A percentile compares a stretch with the other conserved stretches of the same genome.
Conservation (phyloP, 768 basidiomycete species). For the Phaeolepiota aurea region DNA sequence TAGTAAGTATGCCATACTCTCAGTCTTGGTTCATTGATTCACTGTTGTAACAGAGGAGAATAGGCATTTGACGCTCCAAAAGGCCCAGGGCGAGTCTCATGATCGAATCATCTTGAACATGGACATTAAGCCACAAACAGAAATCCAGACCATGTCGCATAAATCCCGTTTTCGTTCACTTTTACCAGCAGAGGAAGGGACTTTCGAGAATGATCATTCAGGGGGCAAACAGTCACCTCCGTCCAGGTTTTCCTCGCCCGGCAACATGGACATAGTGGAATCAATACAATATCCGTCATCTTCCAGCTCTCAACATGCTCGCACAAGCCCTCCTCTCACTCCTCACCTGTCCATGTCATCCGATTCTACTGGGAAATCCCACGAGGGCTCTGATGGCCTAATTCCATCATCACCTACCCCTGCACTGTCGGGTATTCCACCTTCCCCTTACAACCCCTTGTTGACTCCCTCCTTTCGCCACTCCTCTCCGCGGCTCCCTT, state of each 20-base stretch:
- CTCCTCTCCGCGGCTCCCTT: slow-evolving; percentile 65
- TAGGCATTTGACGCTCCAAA: slow-evolving; percentile 21
- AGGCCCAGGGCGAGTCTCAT: slow-evolving; percentile 24
- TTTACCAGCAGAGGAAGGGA: slow-evolving; percentile 14
- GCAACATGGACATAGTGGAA: background rate
- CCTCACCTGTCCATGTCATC: slow-evolving; percentile 22
- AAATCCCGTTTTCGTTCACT: slow-evolving; percentile 38
- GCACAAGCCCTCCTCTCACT: slow-evolving; percentile 26
- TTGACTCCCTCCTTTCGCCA: slow-evolving; percentile 73
- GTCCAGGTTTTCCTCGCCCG: background rate
- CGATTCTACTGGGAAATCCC: slow-evolving; percentile 7
- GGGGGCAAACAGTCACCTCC: slow-evolving; percentile 7
- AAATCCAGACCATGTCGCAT: slow-evolving; percentile 23
- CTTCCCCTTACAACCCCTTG: slow-evolving; percentile 72
- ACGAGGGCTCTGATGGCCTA: slow-evolving; percentile 12
- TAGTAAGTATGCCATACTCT: slow-evolving; percentile 36
- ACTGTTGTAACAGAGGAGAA: slow-evolving; percentile 44
- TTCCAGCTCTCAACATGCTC: slow-evolving; percentile 10
- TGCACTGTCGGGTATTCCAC: slow-evolving; percentile 31
- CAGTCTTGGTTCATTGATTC: slow-evolving; percentile 3
- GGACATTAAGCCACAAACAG: slow-evolving; percentile 30
- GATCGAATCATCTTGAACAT: slow-evolving; percentile 36
- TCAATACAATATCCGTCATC: background rate
- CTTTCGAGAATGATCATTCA: slow-evolving; percentile 12
- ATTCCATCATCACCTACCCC: slow-evolving; percentile 20